These are phyloP conservation scores for Calonectria hongkongensis DNA, from an alignment of 2,329 filamentous ascomycete species.

Conservation along the genomic window DNA sequence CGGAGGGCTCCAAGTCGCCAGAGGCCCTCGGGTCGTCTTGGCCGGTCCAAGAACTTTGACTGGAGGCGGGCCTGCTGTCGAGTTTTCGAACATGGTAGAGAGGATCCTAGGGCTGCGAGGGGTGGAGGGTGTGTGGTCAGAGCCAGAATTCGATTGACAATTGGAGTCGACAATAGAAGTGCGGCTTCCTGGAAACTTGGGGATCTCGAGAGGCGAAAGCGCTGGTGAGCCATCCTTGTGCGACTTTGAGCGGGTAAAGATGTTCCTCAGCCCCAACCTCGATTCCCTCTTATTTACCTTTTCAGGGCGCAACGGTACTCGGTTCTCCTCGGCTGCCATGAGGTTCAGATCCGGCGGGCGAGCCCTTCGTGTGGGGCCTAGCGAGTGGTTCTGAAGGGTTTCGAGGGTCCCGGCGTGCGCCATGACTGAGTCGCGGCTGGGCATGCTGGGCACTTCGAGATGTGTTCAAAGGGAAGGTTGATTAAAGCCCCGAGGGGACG, in stretches of 20 bases:
- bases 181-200: constrained; percentile 63
- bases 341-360: constrained; percentile 53
- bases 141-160: constrained; percentile 59
- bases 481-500: constrained; percentile 36
- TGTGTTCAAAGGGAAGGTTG: background rate
- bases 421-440: constrained; percentile 54
- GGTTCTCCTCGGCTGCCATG: constrained; percentile 57
- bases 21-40: constrained; percentile 55
- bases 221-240: constrained; percentile 59
- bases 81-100: constrained; percentile 51
- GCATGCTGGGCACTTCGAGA: constrained; percentile 40
- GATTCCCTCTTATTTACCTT: constrained; percentile 70
- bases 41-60: constrained; percentile 44
- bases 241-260: constrained; percentile 69
- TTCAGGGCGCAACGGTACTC: constrained; percentile 65
- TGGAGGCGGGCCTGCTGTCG: constrained; percentile 41
- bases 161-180: constrained; percentile 68
- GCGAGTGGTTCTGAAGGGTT: constrained; percentile 51
- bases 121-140: constrained; percentile 59
- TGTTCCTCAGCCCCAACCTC: constrained; percentile 69
- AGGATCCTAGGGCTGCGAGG: constrained; percentile 51
- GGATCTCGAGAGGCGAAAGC: constrained; percentile 55
- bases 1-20: constrained; percentile 78
- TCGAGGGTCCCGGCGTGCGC: constrained; percentile 51
- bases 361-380: constrained; percentile 47